phyloP scores from a whole-genome alignment of 352 stramenopile genomes.

The Pythium utonaiense region DNA sequence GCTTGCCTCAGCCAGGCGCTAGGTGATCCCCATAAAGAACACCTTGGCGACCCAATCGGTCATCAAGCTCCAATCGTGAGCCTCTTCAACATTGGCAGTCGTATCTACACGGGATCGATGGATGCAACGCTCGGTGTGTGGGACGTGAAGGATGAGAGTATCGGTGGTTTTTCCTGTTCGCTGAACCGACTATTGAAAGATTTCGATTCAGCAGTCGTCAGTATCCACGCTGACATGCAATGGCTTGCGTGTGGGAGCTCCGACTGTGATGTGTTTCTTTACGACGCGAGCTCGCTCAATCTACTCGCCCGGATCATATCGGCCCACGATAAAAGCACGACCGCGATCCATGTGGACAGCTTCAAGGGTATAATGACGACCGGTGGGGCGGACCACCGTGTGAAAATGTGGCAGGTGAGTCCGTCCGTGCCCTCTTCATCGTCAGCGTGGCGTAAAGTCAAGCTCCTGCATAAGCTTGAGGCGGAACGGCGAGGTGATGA shows the following conservation, averaged over 20 bases:
- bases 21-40: constrained; percentile 54
- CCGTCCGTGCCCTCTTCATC: constrained; percentile 3
- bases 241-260: constrained; percentile 59
- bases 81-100: constrained; percentile 50
- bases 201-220: constrained; percentile 75
- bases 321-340: constrained; percentile 49
- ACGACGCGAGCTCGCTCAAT: constrained; percentile 37
- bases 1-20: constrained; percentile 62
- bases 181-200: constrained; percentile 50
- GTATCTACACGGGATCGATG: constrained; percentile 69
- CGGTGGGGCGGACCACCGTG: constrained; percentile 47
- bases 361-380: constrained; percentile 43
- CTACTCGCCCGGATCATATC: constrained; percentile 49
- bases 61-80: constrained; percentile 70
- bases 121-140: constrained; percentile 65
- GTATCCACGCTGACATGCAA: constrained; percentile 47
- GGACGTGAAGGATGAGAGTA: constrained; percentile 49
- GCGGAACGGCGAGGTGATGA: constrained; percentile 32
- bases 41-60: constrained; percentile 54
- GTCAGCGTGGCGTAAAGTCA: constrained; percentile 33
- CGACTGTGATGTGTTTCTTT: constrained; percentile 73
- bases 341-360: constrained; percentile 44
- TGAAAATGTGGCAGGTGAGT: constrained; percentile 65
- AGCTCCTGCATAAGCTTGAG: constrained; percentile 37
- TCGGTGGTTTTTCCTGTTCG: constrained; percentile 46